These are phyloP conservation scores for Trichoderma oligosporum DNA, from an alignment of 2,329 filamentous ascomycete species.

Conservation along the genomic window DNA sequence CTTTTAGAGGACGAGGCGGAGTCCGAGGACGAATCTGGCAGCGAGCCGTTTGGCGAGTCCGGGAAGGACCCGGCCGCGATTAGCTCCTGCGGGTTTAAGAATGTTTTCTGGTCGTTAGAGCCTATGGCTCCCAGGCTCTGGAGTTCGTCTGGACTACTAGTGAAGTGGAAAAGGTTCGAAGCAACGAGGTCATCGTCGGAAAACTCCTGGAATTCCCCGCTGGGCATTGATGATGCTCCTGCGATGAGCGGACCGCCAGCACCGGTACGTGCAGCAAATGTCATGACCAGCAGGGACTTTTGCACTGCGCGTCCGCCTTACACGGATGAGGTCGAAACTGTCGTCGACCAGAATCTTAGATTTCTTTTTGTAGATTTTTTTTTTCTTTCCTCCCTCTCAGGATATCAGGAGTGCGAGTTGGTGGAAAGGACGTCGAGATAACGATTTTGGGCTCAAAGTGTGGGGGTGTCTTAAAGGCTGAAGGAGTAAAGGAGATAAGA, in stretches of 20 bases:
- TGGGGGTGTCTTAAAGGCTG: slow-evolving; percentile 11
- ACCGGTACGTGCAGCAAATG: slow-evolving; percentile 32
- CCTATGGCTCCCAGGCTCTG: slow-evolving; percentile 34
- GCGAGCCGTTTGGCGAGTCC: slow-evolving; percentile 41
- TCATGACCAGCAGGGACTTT: slow-evolving; percentile 33
- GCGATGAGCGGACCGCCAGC: slow-evolving; percentile 39
- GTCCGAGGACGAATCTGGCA: slow-evolving; percentile 50
- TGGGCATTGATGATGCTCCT: slow-evolving; percentile 35
- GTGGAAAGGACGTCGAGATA: slow-evolving; percentile 4
- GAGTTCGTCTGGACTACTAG: slow-evolving; percentile 38
- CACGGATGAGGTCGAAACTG: slow-evolving; percentile 5
- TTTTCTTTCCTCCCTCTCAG: not conserved
- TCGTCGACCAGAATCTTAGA: not conserved
- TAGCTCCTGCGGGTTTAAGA: slow-evolving; percentile 34
- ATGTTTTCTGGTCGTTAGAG: slow-evolving; percentile 31
- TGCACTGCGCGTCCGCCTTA: slow-evolving; percentile 22
- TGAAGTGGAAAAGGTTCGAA: slow-evolving; percentile 35
- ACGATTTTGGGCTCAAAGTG: slow-evolving; percentile 4
- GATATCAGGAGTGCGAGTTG: slow-evolving; percentile 7
- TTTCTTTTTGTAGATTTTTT: not conserved
- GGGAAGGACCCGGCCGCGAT: slow-evolving; percentile 38
- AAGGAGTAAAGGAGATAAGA: not conserved
- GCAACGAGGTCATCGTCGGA: slow-evolving; percentile 37
- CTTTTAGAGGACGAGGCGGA: slow-evolving; percentile 48
- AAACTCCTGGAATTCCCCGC: slow-evolving; percentile 38